Evolutionary conservation across 345 rosid species (phyloP).

Genomic region (Gossypium rotundifolium): DNA sequence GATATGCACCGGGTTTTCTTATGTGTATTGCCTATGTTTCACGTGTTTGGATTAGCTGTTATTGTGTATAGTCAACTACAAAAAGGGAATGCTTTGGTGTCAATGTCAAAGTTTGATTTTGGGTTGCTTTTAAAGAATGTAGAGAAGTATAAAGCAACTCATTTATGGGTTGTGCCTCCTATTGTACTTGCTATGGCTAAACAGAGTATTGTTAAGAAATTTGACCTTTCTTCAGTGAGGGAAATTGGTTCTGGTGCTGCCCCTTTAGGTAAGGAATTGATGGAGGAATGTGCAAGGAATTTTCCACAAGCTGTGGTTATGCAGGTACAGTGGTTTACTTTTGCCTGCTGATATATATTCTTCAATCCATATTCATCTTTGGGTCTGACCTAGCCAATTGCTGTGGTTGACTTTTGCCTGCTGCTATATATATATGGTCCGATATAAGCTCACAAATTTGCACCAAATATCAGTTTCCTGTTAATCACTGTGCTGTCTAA

Average conservation of each 20-base stretch:
- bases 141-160: slow-evolving; percentile 59
- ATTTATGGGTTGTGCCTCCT: slow-evolving; percentile 86
- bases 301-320: slow-evolving; percentile 41
- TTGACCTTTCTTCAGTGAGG: slow-evolving; percentile 62
- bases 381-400: too few relatives aligned
- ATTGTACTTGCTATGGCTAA: slow-evolving; percentile 78
- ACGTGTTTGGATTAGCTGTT: slow-evolving; percentile 64
- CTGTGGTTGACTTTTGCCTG: too few relatives aligned
- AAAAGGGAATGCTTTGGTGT: slow-evolving; percentile 53
- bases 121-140: slow-evolving; percentile 39
- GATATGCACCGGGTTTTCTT: slow-evolving; percentile 44
- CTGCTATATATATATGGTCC: too few relatives aligned
- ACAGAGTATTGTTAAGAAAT: slow-evolving; percentile 46
- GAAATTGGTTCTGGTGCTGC: slow-evolving; percentile 83
- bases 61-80: slow-evolving; percentile 48
- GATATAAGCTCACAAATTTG: too few relatives aligned
- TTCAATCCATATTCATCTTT: not conserved
- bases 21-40: slow-evolving; percentile 85
- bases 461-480: too few relatives aligned
- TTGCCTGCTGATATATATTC: too few relatives aligned
- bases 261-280: slow-evolving; percentile 81
- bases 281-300: slow-evolving; percentile 66
- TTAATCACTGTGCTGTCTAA: too few relatives aligned
- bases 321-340: slow-evolving; percentile 44
- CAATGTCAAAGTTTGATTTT: slow-evolving; percentile 66